Evolutionary conservation across 805 yeast genomes (phyloP), one percentile per base, ranked within the genome.

Genomic region (Tetrapisispora fleetii): DNA sequence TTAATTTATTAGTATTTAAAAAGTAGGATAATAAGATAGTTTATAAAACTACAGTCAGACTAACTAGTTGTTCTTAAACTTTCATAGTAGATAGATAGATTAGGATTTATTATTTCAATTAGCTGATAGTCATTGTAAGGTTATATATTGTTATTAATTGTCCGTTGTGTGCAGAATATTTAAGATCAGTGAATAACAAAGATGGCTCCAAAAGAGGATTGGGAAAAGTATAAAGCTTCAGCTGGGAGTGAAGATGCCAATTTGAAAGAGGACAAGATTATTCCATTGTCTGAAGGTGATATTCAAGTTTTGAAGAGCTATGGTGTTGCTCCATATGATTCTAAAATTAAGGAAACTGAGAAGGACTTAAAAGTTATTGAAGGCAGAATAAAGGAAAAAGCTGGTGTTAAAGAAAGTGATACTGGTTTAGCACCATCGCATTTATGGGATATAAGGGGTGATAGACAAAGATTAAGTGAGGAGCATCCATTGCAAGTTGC

Each of bases 401-500:
- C 90, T 50, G 99, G 99, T 43, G 76, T 85, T 57, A 85, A 86
- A 63, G 99, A 93, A 67, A 81, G 93, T 62, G 98, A 93, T 68
- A 91, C 99, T 1, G 99, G 99, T n/a, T 74, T 93, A 53, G 88
- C 98, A 18, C 90, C 95, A 46, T 96, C 97, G 7, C 95, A 87
- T 62, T 71, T 91, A 56, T 93, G 99, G 99, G 99, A 93, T 71
- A 88, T 91, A 43, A 80, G 82, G 75, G 98, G 97, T 27, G 99
- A 93, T 70, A 85, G 85, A 65, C 95, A 87, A 68, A 76, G 96
- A 62, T 81, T 90, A 82, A 76, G 83, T 51, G 91, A 84, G 65
- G 98, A 93, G 64, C 96, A 88, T 63, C 96, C 99, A 30, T 73
- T 93, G 55, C 99, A 93, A 69, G 99, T 95, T 42, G 99, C 99